Conservation (phyloP, 352 stramenopile genomes). For the Phytophthora europaea region DNA sequence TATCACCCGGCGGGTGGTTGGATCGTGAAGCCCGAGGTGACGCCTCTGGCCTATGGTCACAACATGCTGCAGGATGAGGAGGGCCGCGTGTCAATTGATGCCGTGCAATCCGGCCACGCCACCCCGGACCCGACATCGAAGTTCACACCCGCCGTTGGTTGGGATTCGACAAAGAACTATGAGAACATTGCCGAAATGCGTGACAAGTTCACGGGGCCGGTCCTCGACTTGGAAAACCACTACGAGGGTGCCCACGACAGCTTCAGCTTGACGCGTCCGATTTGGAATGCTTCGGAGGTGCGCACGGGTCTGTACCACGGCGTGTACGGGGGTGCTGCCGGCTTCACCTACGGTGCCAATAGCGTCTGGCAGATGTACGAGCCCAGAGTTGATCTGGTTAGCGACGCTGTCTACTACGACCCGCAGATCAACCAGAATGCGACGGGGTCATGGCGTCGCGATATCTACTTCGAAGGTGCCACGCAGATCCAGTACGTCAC, state of each 20-base stretch:
- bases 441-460: constrained; percentile 29
- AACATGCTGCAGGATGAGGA: constrained; percentile 29
- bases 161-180: constrained; percentile 44
- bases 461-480: constrained; percentile 31
- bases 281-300: constrained; percentile 31
- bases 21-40: constrained; percentile 26
- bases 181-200: constrained; percentile 32
- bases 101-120: constrained; percentile 27
- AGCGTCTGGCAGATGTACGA: constrained; percentile 42
- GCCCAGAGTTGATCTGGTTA: constrained; percentile 19
- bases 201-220: constrained; percentile 30
- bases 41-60: constrained; percentile 19
- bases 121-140: not conserved
- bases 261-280: constrained; percentile 19
- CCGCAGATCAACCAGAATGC: constrained; percentile 23
- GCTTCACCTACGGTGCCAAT: constrained; percentile 37
- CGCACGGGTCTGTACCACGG: constrained; percentile 34
- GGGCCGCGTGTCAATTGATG: constrained; percentile 31
- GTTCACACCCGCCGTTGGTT: constrained; percentile 21
- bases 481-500: constrained; percentile 34
- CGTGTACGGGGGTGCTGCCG: constrained; percentile 25
- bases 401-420: constrained; percentile 31
- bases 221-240: constrained; percentile 38
- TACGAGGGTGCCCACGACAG: constrained; percentile 30
- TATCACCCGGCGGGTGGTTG: constrained; percentile 23